Evolutionary conservation across 768 basidiomycete genomes (phyloP).

Genomic region (Agaricus subrufescens): DNA sequence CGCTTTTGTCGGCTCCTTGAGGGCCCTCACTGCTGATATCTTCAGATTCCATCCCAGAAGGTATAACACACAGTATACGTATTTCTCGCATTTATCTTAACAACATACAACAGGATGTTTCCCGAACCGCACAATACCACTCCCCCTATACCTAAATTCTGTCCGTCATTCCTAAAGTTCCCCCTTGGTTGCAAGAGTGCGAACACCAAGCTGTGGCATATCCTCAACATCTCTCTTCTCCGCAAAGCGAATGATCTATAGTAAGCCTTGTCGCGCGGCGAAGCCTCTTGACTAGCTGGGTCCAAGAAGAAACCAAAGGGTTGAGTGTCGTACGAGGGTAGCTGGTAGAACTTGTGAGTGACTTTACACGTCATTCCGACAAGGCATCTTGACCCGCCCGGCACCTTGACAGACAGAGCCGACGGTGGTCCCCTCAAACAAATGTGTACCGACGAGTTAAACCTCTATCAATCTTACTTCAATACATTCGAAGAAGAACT

Average conservation of each 20-base stretch:
- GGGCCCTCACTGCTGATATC: conserved; percentile 75
- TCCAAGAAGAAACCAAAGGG: conserved; percentile 77
- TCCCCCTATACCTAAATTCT: conserved; percentile 88
- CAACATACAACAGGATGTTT: conserved; percentile 52
- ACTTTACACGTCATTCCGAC: neutral
- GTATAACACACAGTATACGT: conserved; percentile 25
- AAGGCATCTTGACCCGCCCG: neutral
- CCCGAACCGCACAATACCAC: conserved; percentile 74
- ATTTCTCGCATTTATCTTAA: neutral
- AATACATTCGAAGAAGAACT: conserved; percentile 69
- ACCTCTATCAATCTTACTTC: conserved; percentile 83
- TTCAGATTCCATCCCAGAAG: conserved; percentile 69
- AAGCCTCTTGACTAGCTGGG: conserved; percentile 61
- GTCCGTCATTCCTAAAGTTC: conserved; percentile 63
- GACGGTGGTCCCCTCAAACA: conserved; percentile 94
- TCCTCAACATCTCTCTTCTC: conserved; percentile 77
- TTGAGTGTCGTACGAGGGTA: conserved; percentile 78
- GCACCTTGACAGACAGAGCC: conserved; percentile 62
- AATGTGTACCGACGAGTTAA: conserved; percentile 86
- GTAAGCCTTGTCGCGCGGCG: conserved; percentile 80
- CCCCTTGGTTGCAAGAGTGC: conserved; percentile 79
- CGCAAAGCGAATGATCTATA: conserved; percentile 82
- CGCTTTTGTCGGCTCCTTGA: conserved; percentile 86
- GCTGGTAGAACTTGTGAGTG: conserved; percentile 76
- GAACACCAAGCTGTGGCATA: conserved; percentile 72